Conservation (phyloP, 2,329 filamentous ascomycete species). For the Venturia nashicola region DNA sequence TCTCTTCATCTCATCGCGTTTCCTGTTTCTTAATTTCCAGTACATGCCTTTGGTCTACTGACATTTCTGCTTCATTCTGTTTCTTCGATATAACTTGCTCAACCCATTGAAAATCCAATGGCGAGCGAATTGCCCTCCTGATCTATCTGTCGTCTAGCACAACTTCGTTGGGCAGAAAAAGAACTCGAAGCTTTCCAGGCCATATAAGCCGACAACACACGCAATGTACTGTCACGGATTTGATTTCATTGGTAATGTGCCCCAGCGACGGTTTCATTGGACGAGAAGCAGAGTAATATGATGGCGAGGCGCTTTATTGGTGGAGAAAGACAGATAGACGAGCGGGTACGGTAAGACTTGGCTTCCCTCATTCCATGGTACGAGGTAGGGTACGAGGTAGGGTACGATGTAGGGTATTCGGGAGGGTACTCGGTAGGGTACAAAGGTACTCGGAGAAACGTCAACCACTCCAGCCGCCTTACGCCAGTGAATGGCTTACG, state of each 20-base stretch:
- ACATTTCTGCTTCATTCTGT: background rate
- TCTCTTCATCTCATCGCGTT: background rate
- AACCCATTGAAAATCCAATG: background rate
- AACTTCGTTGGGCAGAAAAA: too few relatives aligned
- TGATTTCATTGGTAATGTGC: background rate
- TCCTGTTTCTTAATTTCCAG: background rate
- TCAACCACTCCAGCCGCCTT: background rate
- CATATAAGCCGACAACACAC: background rate
- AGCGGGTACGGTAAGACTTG: background rate
- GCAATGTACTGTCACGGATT: background rate
- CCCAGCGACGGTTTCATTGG: background rate
- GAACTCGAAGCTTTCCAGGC: background rate
- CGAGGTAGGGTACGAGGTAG: too few relatives aligned
- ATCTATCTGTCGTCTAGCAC: too few relatives aligned
- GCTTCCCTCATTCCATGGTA: background rate
- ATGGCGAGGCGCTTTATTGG: background rate
- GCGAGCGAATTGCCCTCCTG: too few relatives aligned
- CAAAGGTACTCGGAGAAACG: background rate
- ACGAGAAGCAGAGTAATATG: background rate
- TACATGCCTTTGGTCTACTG: background rate
- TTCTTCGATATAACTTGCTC: background rate
- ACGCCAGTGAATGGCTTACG: background rate
- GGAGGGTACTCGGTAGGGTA: too few relatives aligned
- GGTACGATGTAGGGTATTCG: too few relatives aligned
- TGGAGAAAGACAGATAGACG: background rate